Evolutionary conservation across 805 yeast genomes (phyloP), one percentile per base, ranked within the genome.

Genomic region (Barnettozyma botsteinii): DNA sequence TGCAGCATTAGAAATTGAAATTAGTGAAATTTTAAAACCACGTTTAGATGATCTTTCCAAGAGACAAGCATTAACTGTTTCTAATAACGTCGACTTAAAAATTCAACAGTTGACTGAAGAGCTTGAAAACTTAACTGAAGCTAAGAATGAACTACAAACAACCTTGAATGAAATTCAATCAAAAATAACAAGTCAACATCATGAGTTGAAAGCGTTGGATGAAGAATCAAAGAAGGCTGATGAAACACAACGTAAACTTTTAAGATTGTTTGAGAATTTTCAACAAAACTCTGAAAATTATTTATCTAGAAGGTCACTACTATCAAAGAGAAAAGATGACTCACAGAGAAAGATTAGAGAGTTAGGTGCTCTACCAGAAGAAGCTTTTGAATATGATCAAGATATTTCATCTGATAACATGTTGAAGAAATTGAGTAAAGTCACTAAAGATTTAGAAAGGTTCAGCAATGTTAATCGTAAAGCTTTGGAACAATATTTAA

Each of bases 361-460:
- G 31, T 63, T 89, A 30, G 97, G 97, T n/a, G 85, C 84, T 4
- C 66, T 91, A 14, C 91, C 96, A 0, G 96, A 88, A 52, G 88
- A 85, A 39, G 88, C 93, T 0, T 79, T 85, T 48, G 69, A 69
- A 12, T 55, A 61, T 25, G 75, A 69, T 51, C 70, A 68, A 26
- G 57, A 62, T 26, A 50, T 65, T 15, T 55, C 64, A 3, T 75
- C 86, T 10, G 77, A 75, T 28, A 67, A 70, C 7, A 59, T 89
- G 24, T 59, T 85, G 35, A 52, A 59, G 13, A 65, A 70, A 38
- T 66, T 87, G 44, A 78, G 75, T 37, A 61, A 61, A 21, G 72
- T 77, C 7, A 76, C 79, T 31, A 74, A 72, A 26, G 74, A 72
- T 22, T 64, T 91, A 29, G 73, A 76, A 32, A 70, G 75, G 49